Evolutionary conservation across 495 filamentous ascomycete species (phyloP), one percentile per base, ranked within the genome.

Genomic region (Penicillium herquei): DNA sequence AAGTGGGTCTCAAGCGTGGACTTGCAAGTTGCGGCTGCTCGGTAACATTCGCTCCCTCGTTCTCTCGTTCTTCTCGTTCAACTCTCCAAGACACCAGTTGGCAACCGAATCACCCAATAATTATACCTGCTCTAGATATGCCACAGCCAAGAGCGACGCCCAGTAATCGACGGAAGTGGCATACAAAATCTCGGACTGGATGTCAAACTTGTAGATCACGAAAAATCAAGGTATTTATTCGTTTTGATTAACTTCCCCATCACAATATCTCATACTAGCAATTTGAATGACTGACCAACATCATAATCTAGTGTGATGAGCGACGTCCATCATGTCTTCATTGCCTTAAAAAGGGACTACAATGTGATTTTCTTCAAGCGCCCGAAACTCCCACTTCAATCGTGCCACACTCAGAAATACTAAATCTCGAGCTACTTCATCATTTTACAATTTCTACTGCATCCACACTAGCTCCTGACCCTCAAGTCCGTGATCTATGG

Each of bases 241-340:
- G 21, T 26, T 26, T 26, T 4, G 4, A 26, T 26, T 26, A 26
- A 26, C 21, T 26, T 26, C 21, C 2, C 2, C 21, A 26, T 26
- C 21, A 26, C 21, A 4, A 26, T 44, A 11, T 17, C 21, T 30
- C n/a, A 47, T 7, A 6, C 13, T 21, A 33, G 21, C 13, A 18
- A 44, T 18, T 30, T 47, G 9, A 26, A 32, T 12, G 17, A 32
- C 21, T 8, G n/a, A n/a, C 11, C 12, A 30, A 32, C 0, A 1
- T n/a, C n/a, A n/a, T n/a, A n/a, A n/a, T 21, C 11, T 13, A 59
- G 57, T 59, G 57, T 48, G 57, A 59, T 32, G 57, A 59, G 26
- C 14, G 39, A 13, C 54, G 35, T n/a, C 57, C 57, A 18, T 47
- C 54, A 18, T 59, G 57, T 40, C 26, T 51, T 6, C 55, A 59